Evolutionary conservation across 1,284 basidiomycete genomes (phyloP), one percentile per base, ranked within the genome.

Genomic region (Stereum hirsutum): DNA sequence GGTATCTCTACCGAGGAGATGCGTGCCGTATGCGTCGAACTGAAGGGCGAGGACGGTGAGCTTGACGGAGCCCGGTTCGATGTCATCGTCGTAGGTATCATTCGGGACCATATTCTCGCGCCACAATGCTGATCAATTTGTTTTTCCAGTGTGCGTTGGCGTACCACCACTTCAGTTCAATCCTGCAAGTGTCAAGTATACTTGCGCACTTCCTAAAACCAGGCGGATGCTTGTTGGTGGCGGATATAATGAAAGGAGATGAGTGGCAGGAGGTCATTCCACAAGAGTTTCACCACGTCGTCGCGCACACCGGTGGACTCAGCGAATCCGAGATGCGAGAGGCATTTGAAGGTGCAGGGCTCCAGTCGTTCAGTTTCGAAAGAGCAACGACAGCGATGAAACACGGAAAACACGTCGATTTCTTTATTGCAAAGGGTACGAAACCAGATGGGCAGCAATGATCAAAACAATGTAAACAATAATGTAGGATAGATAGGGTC

Each of bases 1-100:
- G 81, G 78, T 0, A 70, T 83, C 23, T 48, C 64, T 0, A 59
- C 63, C 0, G 72, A 78, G 33, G 74, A 80, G 48, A 81, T 82
- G 77, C 62, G 61, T 10, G 81, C 77, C 2, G 56, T 78, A n/a
- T 70, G 72, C 41, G 52, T 56, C 0, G 71, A 74, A 31, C 62
- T 80, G 11, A 65, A 67, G 39, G 68, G 68, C 7, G 57, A 57
- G 15, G 63, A 62, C 6, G 61, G 55, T 5, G 73, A 75, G 48
- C 17, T 35, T 10, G 64, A 67, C 31, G 74, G 68, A 10, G 49
- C 60, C 40, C 69, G 66, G 46, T 85, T 81, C 52, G 81, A 86
- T 56, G 69, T 82, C 25, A 64, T 82, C 43, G 66, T 80, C 14
- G 76, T 78, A 48, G 50, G 69, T 58, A 12, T n/a, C 15, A 26